Percentiles rank a stretch among this genome's conserved stretches.
Conservation (phyloP, 2,329 filamentous ascomycete species). For the Chalaropsis thielavioides region DNA sequence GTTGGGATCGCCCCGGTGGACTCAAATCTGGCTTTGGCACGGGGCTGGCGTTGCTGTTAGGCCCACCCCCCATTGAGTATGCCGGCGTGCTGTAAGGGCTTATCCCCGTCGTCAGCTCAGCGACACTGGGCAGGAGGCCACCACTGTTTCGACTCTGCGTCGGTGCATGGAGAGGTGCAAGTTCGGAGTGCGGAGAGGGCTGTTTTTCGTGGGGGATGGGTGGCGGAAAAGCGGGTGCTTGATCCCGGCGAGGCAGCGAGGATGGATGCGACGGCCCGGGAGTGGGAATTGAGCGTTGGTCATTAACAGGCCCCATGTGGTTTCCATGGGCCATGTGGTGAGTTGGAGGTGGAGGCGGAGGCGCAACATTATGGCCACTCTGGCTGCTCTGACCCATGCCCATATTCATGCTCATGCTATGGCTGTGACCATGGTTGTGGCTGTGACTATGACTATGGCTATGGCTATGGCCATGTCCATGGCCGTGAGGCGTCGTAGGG, state of each 20-base stretch:
- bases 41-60: slow-evolving; percentile 25
- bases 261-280: slow-evolving; percentile 23
- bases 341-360: slow-evolving; percentile 21
- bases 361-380: slow-evolving; percentile 9
- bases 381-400: slow-evolving; percentile 7
- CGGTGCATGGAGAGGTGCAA: slow-evolving; percentile 15
- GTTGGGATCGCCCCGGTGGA: slow-evolving; percentile 26
- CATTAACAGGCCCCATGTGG: slow-evolving; percentile 40
- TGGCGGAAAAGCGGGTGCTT: slow-evolving; percentile 18
- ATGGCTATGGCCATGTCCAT: slow-evolving; percentile 20
- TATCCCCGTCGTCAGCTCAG: slow-evolving; percentile 49
- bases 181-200: slow-evolving; percentile 6
- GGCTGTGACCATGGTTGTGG: slow-evolving; percentile 21
- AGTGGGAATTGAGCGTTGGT: slow-evolving; percentile 28
- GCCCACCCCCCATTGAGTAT: slow-evolving; percentile 30
- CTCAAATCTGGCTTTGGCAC: slow-evolving; percentile 30
- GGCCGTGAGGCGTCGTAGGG: slow-evolving; percentile 24
- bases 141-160: slow-evolving; percentile 25
- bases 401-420: slow-evolving; percentile 22
- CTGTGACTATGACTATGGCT: slow-evolving; percentile 23
- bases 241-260: slow-evolving; percentile 19
- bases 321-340: slow-evolving; percentile 25
- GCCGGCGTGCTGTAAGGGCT: slow-evolving; percentile 46
- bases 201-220: slow-evolving; percentile 22
- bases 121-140: slow-evolving; percentile 43